A percentile compares a stretch with the other conserved stretches of the same genome.
Conservation (phyloP, 2,329 filamentous ascomycete species). For the Cercospora citrullina region DNA sequence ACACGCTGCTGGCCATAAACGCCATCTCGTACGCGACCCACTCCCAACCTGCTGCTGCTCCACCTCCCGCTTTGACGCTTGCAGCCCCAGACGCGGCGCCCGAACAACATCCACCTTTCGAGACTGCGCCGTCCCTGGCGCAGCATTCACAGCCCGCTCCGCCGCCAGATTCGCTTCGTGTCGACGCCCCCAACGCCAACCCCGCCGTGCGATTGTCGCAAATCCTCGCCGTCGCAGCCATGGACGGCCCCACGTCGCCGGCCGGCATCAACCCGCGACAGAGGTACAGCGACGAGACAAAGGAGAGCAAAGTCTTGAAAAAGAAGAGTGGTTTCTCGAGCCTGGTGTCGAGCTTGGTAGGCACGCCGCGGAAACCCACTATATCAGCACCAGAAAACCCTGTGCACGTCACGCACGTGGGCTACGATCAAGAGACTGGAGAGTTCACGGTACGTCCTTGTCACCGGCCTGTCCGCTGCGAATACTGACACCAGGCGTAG, state of each 20-base stretch:
- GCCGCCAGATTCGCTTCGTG: neutral
- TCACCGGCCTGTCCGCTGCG: neutral
- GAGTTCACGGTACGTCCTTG: conserved; percentile 71
- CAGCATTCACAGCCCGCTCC: conserved; percentile 15
- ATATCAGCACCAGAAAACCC: conserved; percentile 98
- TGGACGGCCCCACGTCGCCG: conserved; percentile 52
- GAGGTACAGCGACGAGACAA: conserved; percentile 76
- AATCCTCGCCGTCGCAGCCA: conserved; percentile 47
- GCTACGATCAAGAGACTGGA: conserved; percentile 92
- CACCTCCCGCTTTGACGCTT: conserved; percentile 15
- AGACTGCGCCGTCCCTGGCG: neutral
- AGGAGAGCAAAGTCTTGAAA: conserved; percentile 62
- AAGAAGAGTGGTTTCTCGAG: conserved; percentile 89
- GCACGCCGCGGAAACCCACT: conserved; percentile 83
- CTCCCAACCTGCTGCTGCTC: conserved; percentile 17
- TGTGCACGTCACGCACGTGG: conserved; percentile 96
- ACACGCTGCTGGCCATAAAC: conserved; percentile 41
- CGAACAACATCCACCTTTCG: neutral
- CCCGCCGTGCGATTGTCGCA: conserved; percentile 43
- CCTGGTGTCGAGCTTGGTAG: conserved; percentile 80
- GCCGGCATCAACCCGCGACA: conserved; percentile 59
- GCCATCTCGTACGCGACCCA: conserved; percentile 34
- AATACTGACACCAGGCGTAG: conserved; percentile 39
- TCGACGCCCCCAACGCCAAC: conserved; percentile 25
- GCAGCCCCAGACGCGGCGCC: conserved; percentile 11